Percentiles rank a stretch among this genome's conserved stretches.
Conservation (phyloP, 164 flowering plant species). For the Saururus chinensis region DNA sequence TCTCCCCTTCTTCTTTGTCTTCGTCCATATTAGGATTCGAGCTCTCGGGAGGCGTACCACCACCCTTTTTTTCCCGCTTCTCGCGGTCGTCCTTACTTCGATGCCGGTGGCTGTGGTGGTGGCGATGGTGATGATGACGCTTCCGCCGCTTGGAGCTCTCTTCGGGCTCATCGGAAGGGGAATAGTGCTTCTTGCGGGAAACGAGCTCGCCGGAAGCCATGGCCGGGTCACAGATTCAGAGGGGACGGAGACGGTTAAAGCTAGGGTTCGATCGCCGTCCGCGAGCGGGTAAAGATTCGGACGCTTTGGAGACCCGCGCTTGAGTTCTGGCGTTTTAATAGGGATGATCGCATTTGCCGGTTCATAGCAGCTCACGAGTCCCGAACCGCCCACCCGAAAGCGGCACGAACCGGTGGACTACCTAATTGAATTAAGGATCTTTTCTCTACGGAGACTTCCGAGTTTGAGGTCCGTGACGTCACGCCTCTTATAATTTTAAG, state of each 20-base stretch:
- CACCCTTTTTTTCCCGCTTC: conserved; percentile 13
- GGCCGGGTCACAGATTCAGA: not conserved
- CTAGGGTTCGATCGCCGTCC: not conserved
- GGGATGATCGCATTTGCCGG: too few relatives aligned
- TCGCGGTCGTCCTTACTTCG: conserved; percentile 39
- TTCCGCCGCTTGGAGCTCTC: conserved; percentile 69
- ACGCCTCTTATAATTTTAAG: too few relatives aligned
- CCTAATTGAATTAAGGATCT: too few relatives aligned
- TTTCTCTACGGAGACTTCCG: too few relatives aligned
- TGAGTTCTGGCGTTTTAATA: too few relatives aligned
- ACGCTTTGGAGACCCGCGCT: too few relatives aligned
- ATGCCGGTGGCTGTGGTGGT: conserved; percentile 32
- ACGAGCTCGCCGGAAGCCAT: conserved; percentile 50
- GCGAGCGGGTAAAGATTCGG: too few relatives aligned
- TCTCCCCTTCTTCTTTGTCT: conserved; percentile 96
- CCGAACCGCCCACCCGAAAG: too few relatives aligned
- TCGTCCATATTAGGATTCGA: conserved; percentile 17
- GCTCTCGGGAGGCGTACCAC: conserved; percentile 2
- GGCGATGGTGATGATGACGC: conserved; percentile 45
- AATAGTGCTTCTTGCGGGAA: conserved; percentile 7
- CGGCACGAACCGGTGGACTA: too few relatives aligned
- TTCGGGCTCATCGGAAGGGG: conserved; percentile 39
- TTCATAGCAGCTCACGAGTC: too few relatives aligned
- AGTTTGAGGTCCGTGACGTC: too few relatives aligned
- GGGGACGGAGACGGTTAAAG: conserved; percentile 1